Base-by-base conservation (phyloP, 2,329 filamentous ascomycete genomes). In the Beauveria sp. region DNA sequence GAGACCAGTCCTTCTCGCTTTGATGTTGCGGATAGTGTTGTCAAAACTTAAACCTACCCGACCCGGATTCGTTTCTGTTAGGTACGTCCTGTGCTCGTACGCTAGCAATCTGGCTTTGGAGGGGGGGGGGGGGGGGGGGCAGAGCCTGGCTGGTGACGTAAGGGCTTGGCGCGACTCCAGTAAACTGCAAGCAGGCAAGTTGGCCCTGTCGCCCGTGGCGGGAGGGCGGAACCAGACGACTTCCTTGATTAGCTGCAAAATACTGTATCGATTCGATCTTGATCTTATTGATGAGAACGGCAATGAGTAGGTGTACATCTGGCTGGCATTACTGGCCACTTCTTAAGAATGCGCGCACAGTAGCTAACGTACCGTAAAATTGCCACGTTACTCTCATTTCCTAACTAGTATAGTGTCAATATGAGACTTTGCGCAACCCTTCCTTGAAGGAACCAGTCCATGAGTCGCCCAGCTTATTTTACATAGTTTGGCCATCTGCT, bases 21-120 rank as follows among this genome's bases (percentile, higher is more conserved):
- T 43, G 46, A 38, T 24, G 56, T 45, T 26, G 47, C 56, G 56
- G 56, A 30, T 38, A 38, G 40, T 47, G 58, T 54, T 60, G 58
- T 38, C 50, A 40, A 62, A 59, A 62, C 49, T 50, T 49, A 62
- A 62, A 47, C 34, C 50, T 49, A 30, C 61, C 55, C 30, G 61
- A 42, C 55, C 61, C 55, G 61, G 54, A 62, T 62, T 55, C 61
- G 61, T 62, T 45, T 59, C 55, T 59, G 40, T 59, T 51, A 62
- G 61, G 56, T 51, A 62, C 55, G 55, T 62, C 61, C 59, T 40
- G 61, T 59, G 61, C 54, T 62, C 55, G 28, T 53, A 46, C 56
- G 61, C 61, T 58, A 62, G 54, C 49, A 59, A 30, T 53, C 34
- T 43, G 43, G 43, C 16, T 30, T 40, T 52, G 34, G 22, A 22